Conservation (phyloP, 2,329 filamentous ascomycete species). For the Curvularia sp. region DNA sequence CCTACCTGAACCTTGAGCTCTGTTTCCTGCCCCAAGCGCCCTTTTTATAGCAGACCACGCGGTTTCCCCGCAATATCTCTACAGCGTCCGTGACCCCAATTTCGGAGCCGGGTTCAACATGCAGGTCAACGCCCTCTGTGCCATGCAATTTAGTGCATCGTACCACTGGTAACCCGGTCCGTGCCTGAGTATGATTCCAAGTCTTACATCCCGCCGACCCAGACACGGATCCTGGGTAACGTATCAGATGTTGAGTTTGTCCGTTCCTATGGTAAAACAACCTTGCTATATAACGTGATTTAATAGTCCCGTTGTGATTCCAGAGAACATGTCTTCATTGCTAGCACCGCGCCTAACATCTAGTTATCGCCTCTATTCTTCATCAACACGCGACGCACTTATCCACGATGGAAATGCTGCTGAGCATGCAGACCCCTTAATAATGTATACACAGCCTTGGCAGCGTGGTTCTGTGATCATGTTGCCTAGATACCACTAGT, state of each 20-base stretch:
- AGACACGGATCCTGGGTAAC: background rate
- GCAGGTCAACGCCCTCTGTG: slow-evolving; percentile 16
- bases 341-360: background rate
- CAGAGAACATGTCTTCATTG: background rate
- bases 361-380: background rate
- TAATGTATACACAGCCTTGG: background rate
- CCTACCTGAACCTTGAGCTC: background rate
- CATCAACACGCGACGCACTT: background rate
- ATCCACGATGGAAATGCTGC: background rate
- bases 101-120: slow-evolving; percentile 9
- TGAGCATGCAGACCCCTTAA: background rate
- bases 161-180: slow-evolving; percentile 17
- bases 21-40: background rate
- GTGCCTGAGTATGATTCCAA: slow-evolving; percentile 1
- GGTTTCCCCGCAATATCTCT: slow-evolving; percentile 5
- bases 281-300: background rate
- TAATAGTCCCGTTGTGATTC: background rate
- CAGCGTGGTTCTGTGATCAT: background rate
- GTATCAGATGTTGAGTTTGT: background rate
- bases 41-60: background rate
- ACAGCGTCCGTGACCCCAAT: slow-evolving; percentile 7
- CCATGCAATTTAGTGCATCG: slow-evolving; percentile 4
- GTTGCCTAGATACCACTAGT: background rate
- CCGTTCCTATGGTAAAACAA: background rate
- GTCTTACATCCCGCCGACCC: background rate